phyloP scores from a whole-genome alignment of 2,329 filamentous ascomycete species.

The Alternaria ethzedia region DNA sequence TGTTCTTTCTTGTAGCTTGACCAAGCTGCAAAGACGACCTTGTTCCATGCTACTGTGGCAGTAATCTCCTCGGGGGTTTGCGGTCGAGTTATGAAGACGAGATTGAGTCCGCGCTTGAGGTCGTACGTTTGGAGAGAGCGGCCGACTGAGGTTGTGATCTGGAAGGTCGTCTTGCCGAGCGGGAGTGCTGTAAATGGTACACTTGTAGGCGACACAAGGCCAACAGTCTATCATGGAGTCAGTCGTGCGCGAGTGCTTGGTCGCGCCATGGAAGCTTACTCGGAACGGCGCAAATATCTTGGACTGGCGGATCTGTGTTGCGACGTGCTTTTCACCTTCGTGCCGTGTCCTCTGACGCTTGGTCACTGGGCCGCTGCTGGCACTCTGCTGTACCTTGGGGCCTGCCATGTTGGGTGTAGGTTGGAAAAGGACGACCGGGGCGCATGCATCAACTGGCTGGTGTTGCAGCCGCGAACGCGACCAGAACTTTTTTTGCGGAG shows the following conservation, averaged over 20 bases:
- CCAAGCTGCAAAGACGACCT: conserved; percentile 89
- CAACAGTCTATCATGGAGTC: conserved; percentile 71
- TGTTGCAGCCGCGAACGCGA: conserved; percentile 8
- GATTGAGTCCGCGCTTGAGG: conserved; percentile 83
- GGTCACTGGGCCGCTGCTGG: conserved; percentile 58
- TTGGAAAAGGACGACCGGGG: background rate
- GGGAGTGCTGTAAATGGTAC: conserved; percentile 91
- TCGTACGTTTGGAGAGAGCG: conserved; percentile 95
- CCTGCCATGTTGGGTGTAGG: conserved; percentile 53
- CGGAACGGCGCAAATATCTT: conserved; percentile 92
- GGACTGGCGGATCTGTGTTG: conserved; percentile 60
- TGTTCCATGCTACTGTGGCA: conserved; percentile 85
- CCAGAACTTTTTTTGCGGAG: conserved; percentile 25
- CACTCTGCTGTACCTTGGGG: conserved; percentile 55
- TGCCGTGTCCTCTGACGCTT: conserved; percentile 65
- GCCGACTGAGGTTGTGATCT: conserved; percentile 95
- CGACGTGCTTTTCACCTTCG: conserved; percentile 48
- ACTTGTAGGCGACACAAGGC: conserved; percentile 86
- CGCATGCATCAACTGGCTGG: conserved; percentile 12
- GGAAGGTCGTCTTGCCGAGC: conserved; percentile 91
- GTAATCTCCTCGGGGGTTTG: conserved; percentile 87
- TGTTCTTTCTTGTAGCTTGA: conserved; percentile 64
- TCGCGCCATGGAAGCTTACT: conserved; percentile 59
- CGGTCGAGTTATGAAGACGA: conserved; percentile 91
- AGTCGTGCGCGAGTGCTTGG: conserved; percentile 5